Conservation (phyloP, 2,329 filamentous ascomycete species). For the Paradendryphiella salina region DNA sequence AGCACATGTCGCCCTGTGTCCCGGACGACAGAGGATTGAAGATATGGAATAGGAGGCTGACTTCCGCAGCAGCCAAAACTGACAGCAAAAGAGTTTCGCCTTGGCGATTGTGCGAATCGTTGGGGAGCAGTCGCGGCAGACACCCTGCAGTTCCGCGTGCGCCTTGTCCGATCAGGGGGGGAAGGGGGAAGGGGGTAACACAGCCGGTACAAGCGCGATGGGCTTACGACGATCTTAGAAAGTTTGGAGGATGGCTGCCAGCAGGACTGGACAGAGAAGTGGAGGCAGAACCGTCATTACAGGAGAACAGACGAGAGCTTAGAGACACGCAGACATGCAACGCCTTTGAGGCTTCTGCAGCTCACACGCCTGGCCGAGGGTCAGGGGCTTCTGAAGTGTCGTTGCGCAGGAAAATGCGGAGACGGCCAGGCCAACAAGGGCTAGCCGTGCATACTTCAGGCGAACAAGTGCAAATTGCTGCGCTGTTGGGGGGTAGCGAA, state of each 20-base stretch:
- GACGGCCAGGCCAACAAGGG: constrained; percentile 45
- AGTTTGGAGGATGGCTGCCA: constrained; percentile 26
- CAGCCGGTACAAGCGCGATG: constrained; percentile 26
- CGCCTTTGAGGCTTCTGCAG: constrained; percentile 49
- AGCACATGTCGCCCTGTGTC: constrained; percentile 45
- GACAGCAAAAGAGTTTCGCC: constrained; percentile 29
- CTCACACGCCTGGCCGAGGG: constrained; percentile 45
- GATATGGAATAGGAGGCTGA: constrained; percentile 25
- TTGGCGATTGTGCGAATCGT: constrained; percentile 43
- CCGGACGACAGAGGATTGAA: constrained; percentile 34
- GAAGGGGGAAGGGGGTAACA: constrained; percentile 20
- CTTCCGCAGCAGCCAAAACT: constrained; percentile 28
- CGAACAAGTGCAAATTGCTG: constrained; percentile 48
- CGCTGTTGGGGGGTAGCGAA: constrained; percentile 42
- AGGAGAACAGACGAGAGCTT: constrained; percentile 39
- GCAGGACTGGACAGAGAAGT: constrained; percentile 28
- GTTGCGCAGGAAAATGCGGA: constrained; percentile 48
- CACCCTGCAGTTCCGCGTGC: constrained; percentile 28
- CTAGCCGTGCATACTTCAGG: constrained; percentile 46
- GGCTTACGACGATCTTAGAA: constrained; percentile 28
- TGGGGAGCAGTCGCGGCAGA: constrained; percentile 32
- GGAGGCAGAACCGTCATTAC: constrained; percentile 41
- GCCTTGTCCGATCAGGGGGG: constrained; percentile 28
- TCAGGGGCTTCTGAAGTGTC: constrained; percentile 47
- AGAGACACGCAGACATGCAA: constrained; percentile 42